Evolutionary conservation across 176 grass and related monocot genomes (phyloP).

Genomic region (Zoysia japonica): DNA sequence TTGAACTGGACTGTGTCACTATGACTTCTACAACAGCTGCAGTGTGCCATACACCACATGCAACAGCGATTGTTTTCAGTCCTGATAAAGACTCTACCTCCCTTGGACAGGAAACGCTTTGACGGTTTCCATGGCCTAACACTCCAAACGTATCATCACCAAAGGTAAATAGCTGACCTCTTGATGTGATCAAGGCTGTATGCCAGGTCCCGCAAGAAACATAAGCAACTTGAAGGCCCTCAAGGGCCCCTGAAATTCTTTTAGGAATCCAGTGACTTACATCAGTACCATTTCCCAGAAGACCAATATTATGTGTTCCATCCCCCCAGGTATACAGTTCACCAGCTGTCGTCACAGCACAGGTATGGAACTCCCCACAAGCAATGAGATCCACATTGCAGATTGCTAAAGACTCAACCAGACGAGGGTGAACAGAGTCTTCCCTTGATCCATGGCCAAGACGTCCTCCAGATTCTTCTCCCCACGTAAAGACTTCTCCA

Average conservation of each 20-base stretch:
- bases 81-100: conserved; percentile 85
- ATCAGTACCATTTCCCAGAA: conserved; percentile 85
- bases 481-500: conserved; percentile 95
- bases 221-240: conserved; percentile 16
- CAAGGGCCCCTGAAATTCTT: conserved; percentile 79
- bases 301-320: conserved; percentile 76
- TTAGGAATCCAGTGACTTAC: conserved; percentile 98
- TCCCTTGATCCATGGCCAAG: conserved; percentile 83
- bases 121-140: conserved; percentile 69
- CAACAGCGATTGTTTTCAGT: conserved; percentile 77
- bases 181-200: conserved; percentile 77
- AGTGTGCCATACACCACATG: conserved; percentile 95
- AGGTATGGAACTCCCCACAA: conserved; percentile 98
- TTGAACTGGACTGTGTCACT: conserved; percentile 68
- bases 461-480: conserved; percentile 84
- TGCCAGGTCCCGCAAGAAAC: conserved; percentile 88
- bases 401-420: conserved; percentile 64
- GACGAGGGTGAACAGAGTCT: conserved; percentile 56
- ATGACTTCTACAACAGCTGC: conserved; percentile 89
- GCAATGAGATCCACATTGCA: conserved; percentile 64
- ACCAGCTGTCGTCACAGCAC: conserved; percentile 72
- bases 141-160: conserved; percentile 92
- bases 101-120: conserved; percentile 63
- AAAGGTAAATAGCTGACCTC: conserved; percentile 76
- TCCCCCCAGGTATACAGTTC: conserved; percentile 98